phyloP scores from a whole-genome alignment of 352 stramenopile species.

The Peronospora destructor region DNA sequence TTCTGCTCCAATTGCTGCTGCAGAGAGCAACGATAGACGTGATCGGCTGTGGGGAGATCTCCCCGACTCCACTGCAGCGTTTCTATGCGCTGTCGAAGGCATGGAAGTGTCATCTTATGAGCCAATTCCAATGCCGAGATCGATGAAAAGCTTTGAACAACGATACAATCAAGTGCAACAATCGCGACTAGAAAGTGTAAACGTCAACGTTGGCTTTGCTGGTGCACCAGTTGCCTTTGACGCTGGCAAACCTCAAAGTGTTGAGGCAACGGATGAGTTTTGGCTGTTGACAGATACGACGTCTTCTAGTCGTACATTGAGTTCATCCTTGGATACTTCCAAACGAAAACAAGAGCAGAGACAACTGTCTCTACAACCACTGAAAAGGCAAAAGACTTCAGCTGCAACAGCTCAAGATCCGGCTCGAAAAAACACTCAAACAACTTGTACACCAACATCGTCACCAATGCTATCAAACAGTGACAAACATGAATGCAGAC shows the following conservation, averaged over 20 bases:
- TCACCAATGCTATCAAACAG: conserved; percentile 9
- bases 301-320: neutral
- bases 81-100: conserved; percentile 24
- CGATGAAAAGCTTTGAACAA: conserved; percentile 2
- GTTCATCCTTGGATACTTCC: neutral
- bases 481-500: neutral
- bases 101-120: conserved; percentile 25
- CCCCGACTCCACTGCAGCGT: conserved; percentile 7
- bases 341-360: conserved; percentile 2
- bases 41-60: conserved; percentile 7
- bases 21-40: neutral
- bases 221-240: neutral
- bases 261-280: conserved; percentile 5
- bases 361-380: neutral
- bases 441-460: conserved; percentile 1
- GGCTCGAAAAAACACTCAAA: neutral
- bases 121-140: conserved; percentile 14
- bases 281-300: conserved; percentile 11
- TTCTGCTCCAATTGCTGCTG: conserved; percentile 1
- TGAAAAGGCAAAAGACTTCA: conserved; percentile 11
- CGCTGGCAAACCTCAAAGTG: conserved; percentile 1
- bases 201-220: conserved; percentile 9
- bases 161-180: conserved; percentile 6
- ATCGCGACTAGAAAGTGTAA: conserved; percentile 5
- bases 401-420: conserved; percentile 8